phyloP scores from a whole-genome alignment of 495 filamentous ascomycete species.

The Penicillium cinerascens region DNA sequence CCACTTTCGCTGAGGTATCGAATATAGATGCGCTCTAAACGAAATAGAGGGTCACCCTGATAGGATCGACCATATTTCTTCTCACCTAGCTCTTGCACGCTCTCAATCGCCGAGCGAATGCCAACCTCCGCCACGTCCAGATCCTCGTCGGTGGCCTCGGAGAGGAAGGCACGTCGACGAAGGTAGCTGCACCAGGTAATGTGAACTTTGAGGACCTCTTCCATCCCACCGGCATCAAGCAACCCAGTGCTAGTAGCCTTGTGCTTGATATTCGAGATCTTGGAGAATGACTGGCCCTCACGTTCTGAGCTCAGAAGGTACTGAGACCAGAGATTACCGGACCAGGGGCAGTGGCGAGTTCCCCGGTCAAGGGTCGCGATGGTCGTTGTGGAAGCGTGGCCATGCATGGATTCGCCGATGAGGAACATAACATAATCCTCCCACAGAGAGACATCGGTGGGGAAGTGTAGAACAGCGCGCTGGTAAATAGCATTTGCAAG shows the following conservation, averaged over 20 bases:
- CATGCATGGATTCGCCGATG: slow-evolving; percentile 43
- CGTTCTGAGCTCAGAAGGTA: slow-evolving; percentile 80
- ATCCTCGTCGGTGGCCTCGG: slow-evolving; percentile 77
- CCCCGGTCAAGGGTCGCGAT: slow-evolving; percentile 65
- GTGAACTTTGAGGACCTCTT: slow-evolving; percentile 83
- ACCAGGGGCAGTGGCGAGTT: slow-evolving; percentile 88
- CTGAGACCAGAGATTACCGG: slow-evolving; percentile 83
- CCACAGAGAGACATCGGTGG: slow-evolving; percentile 70
- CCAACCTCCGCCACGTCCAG: slow-evolving; percentile 90
- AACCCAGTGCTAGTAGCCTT: slow-evolving; percentile 79
- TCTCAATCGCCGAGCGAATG: slow-evolving; percentile 77
- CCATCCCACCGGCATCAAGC: slow-evolving; percentile 70
- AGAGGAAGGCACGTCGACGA: slow-evolving; percentile 74
- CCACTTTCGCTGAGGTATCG: slow-evolving; percentile 81
- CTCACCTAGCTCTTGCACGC: slow-evolving; percentile 72
- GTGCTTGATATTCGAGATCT: slow-evolving; percentile 86
- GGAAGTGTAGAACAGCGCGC: slow-evolving; percentile 65
- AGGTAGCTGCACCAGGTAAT: slow-evolving; percentile 91
- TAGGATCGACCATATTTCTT: slow-evolving; percentile 72
- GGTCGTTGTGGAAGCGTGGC: slow-evolving; percentile 33
- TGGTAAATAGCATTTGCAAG: slow-evolving; percentile 74
- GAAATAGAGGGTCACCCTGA: slow-evolving; percentile 79
- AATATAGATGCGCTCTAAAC: slow-evolving; percentile 86
- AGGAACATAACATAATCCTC: slow-evolving; percentile 77
- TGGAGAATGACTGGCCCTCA: slow-evolving; percentile 66